Conservation (phyloP, 2,329 filamentous ascomycete genomes). For the Colletotrichum destructivum region DNA sequence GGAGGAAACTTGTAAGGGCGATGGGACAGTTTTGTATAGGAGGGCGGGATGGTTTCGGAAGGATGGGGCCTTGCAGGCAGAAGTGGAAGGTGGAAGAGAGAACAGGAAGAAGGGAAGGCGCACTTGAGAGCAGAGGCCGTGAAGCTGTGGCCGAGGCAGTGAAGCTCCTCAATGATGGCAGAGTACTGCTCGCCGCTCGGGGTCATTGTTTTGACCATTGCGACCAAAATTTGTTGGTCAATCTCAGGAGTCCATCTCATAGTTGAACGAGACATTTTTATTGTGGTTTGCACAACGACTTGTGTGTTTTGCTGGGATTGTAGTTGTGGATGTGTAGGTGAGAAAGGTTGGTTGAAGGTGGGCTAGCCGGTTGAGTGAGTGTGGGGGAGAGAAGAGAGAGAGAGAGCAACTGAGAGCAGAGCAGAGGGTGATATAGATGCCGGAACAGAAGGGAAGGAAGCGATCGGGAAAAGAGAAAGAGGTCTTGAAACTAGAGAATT, state of each 20-base stretch:
- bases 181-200: constrained; percentile 54
- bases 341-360: not conserved
- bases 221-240: constrained; percentile 62
- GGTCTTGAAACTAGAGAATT: no score
- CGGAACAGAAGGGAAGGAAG: not conserved
- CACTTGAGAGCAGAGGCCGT: constrained; percentile 59
- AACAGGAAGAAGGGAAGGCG: constrained; percentile 25
- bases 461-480: no score
- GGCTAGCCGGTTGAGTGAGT: constrained; percentile 11
- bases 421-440: not conserved
- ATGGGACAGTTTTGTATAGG: not conserved
- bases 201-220: constrained; percentile 56
- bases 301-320: not conserved
- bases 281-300: not conserved
- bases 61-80: not conserved
- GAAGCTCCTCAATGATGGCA: constrained; percentile 51
- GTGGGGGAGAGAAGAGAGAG: constrained; percentile 20
- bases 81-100: constrained; percentile 12
- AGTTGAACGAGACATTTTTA: constrained; percentile 44
- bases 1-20: not conserved
- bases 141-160: constrained; percentile 56
- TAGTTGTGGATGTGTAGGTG: not conserved
- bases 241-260: constrained; percentile 59
- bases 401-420: not conserved
- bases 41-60: constrained; percentile 7